Percentiles rank a stretch among this genome's conserved stretches.
These are phyloP conservation scores for Rhipidocladum racemiflorum DNA, from an alignment of 176 grass and related monocot genomes.

Conservation along the genomic window DNA sequence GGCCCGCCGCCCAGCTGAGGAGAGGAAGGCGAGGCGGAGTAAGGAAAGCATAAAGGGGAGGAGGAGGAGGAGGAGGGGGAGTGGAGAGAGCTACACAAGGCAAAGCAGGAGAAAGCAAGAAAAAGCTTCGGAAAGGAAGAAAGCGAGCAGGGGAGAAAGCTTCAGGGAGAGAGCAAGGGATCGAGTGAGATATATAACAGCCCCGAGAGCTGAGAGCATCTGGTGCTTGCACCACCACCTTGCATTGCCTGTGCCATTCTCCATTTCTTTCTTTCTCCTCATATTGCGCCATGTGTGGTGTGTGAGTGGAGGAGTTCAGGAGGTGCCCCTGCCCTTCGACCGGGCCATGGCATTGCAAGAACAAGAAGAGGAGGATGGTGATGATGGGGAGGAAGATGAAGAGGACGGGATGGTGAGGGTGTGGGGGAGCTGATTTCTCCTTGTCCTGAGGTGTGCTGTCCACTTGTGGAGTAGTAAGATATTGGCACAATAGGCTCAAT, in stretches of 20 bases:
- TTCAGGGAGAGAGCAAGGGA: slow-evolving; percentile 5
- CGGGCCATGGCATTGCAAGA: slow-evolving; percentile 43
- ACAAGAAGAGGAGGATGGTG: slow-evolving; percentile 18
- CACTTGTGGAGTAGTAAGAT: slow-evolving; percentile 59
- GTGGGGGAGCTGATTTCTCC: slow-evolving; percentile 35
- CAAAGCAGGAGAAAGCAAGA: not conserved
- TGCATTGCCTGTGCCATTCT: not conserved
- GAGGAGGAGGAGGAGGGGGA: not conserved
- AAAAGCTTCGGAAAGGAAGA: slow-evolving; percentile 28
- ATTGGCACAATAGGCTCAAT: slow-evolving; percentile 87
- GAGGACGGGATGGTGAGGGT: not conserved
- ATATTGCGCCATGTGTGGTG: not conserved
- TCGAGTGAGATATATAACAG: slow-evolving; percentile 14
- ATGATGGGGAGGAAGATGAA: not conserved
- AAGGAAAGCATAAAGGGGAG: slow-evolving; percentile 42
- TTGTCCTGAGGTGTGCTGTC: slow-evolving; percentile 40
- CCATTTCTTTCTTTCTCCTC: not conserved
- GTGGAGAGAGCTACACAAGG: not conserved
- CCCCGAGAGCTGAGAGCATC: slow-evolving; percentile 5
- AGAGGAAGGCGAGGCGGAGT: not conserved
- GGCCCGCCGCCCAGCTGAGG: slow-evolving; percentile 33
- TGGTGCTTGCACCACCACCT: slow-evolving; percentile 26
- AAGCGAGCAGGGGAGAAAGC: not conserved
- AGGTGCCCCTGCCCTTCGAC: not conserved
- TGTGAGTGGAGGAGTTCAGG: not conserved